Conservation (phyloP, 768 basidiomycete genomes). For the Pleurotus pulmonarius region DNA sequence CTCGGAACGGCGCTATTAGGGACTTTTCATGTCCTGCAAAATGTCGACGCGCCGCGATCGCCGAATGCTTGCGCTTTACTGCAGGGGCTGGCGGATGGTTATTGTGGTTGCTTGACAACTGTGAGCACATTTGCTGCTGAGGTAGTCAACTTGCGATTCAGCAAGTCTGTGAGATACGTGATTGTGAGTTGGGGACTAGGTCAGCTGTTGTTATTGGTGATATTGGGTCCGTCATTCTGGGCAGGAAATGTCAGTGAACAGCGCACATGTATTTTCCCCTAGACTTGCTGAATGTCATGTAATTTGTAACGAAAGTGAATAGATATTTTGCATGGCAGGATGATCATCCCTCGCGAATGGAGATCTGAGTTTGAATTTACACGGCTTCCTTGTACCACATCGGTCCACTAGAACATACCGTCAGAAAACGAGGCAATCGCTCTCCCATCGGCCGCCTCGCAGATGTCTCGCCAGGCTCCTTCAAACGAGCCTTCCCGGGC, state of each 20-base stretch:
- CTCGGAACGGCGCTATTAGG: slow-evolving; percentile 83
- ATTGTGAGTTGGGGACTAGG: slow-evolving; percentile 63
- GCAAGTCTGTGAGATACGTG: slow-evolving; percentile 68
- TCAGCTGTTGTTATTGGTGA: slow-evolving; percentile 66
- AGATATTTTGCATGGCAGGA: background rate
- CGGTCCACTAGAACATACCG: slow-evolving; percentile 1
- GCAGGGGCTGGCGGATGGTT: slow-evolving; percentile 85
- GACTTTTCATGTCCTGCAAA: slow-evolving; percentile 68
- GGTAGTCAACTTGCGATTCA: slow-evolving; percentile 48
- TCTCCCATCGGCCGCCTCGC: slow-evolving; percentile 9
- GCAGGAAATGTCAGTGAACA: slow-evolving; percentile 38
- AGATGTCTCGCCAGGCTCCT: slow-evolving; percentile 35
- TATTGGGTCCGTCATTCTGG: slow-evolving; percentile 67
- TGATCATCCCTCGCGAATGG: background rate
- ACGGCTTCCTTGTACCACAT: background rate
- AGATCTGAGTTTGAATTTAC: slow-evolving; percentile 11
- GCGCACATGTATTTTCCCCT: slow-evolving; percentile 45
- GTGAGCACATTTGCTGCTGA: slow-evolving; percentile 92
- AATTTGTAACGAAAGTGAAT: background rate
- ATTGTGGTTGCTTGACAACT: slow-evolving; percentile 93
- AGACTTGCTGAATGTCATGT: background rate
- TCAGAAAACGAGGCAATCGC: slow-evolving; percentile 20
- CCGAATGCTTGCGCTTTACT: slow-evolving; percentile 63
- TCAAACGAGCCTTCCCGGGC: slow-evolving; percentile 41
- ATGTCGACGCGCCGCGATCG: slow-evolving; percentile 40